Percentiles rank a stretch among this genome's conserved stretches.
Evolutionary conservation across 768 basidiomycete species (phyloP).

Genomic region (Rhodotorula sphaerocarpa): DNA sequence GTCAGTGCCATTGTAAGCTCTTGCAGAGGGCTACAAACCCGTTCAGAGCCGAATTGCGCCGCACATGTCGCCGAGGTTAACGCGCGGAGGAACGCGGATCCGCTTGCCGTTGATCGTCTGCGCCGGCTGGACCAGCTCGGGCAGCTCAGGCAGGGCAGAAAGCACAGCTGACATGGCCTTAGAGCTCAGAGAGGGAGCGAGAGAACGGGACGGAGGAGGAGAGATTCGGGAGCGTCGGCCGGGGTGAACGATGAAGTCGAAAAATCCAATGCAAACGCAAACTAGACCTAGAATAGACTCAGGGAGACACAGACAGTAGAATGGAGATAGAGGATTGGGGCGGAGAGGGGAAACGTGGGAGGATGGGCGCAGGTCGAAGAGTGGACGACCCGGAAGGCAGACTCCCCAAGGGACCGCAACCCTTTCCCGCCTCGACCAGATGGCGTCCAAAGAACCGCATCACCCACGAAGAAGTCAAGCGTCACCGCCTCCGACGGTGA

Average conservation of each 20-base stretch:
- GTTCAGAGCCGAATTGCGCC: neutral
- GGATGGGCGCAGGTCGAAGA: too few species aligned
- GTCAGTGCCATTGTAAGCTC: slow-evolving; percentile 48
- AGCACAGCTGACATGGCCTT: slow-evolving; percentile 16
- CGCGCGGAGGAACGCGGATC: slow-evolving; percentile 32
- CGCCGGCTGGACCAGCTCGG: slow-evolving; percentile 16
- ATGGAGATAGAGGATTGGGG: too few species aligned
- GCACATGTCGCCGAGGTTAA: slow-evolving; percentile 33
- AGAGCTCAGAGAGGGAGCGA: neutral
- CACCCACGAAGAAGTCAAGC: too few species aligned
- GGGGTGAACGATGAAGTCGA: too few species aligned
- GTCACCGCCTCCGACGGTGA: slow-evolving; percentile 1
- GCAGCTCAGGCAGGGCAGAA: slow-evolving; percentile 14
- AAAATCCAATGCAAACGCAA: too few species aligned
- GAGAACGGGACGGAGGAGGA: neutral
- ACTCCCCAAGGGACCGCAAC: too few species aligned
- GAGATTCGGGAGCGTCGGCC: neutral
- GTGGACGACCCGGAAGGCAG: too few species aligned
- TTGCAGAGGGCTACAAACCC: neutral
- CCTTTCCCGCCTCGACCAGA: too few species aligned
- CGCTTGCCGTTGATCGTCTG: slow-evolving; percentile 27
- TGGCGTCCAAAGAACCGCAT: too few species aligned
- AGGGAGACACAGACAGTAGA: too few species aligned
- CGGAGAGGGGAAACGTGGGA: too few species aligned
- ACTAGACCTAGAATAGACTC: too few species aligned